Base-by-base conservation (phyloP, 345 rosid species). In the Aegle marmelos region DNA sequence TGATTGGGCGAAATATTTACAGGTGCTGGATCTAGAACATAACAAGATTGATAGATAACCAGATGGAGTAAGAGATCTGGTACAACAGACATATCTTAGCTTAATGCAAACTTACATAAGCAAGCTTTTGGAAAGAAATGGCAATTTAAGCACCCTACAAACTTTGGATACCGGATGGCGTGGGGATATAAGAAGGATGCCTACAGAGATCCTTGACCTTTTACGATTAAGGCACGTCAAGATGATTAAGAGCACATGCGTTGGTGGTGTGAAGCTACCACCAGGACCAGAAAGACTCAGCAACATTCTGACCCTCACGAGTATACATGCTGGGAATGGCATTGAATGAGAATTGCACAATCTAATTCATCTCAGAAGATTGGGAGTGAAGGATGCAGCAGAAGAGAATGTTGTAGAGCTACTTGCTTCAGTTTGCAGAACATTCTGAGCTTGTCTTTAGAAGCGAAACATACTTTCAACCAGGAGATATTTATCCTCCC, bases 81-180 rank as follows among this genome's bases (percentile, higher is more conserved):
- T 85, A 74, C 88, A 83, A 68, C 83, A 83, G 73, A 67, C 83
- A 31, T 85, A 81, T 81, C 83, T 87, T 58, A 83, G 86, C 54
- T 71, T 85, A 68, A 87, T 81, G 77, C 41, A 72, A 45, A 79
- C 75, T 39, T 77, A 85, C 24, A 58, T 81, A 58, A 36, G 66
- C 65, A 77, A 84, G 56, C 82, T 87, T 72, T 84, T 83, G 33
- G 79, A 56, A 41, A 62, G 73, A 10, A 27, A 83, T 63, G 80
- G 81, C 10, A 69, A 81, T 14, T 70, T 83, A 60, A 54, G 67
- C 41, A 74, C 82, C 8, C 74, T 83, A 25, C 73, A 87, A 71
- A 81, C 88, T 48, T 56, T 79, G 33, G 85, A 85, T 70, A 64
- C 83, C 78, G 81, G 82, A 78, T 72, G 80, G 79, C 83, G 85